Evolutionary conservation across 495 filamentous ascomycete genomes (phyloP).

Genomic region (Podospora anserina): DNA sequence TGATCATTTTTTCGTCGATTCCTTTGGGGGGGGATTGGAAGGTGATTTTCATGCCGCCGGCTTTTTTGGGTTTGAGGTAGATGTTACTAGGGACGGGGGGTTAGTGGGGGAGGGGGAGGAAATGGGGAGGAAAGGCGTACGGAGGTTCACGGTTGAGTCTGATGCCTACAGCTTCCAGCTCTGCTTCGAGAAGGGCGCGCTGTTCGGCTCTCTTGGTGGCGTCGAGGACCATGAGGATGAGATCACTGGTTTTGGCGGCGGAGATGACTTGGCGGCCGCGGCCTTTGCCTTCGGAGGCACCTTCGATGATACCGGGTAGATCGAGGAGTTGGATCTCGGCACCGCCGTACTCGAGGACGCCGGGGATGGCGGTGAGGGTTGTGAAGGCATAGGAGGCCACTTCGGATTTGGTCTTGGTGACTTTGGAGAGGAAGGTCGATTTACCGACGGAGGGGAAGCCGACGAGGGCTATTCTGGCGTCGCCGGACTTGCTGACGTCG

Average conservation of each 20-base stretch:
- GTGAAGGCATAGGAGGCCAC: conserved; percentile 98
- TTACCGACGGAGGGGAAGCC: conserved; percentile 99
- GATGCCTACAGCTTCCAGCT: conserved; percentile 96
- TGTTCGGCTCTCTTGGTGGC: conserved; percentile 97
- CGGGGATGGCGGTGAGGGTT: conserved; percentile 94
- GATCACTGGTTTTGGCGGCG: conserved; percentile 97
- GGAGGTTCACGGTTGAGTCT: conserved; percentile 88
- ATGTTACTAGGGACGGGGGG: conserved; percentile 65
- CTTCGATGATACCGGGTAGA: conserved; percentile 98
- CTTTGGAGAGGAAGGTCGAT: conserved; percentile 97
- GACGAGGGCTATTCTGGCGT: conserved; percentile 95
- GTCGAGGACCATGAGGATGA: conserved; percentile 96
- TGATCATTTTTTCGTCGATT: conserved; percentile 95
- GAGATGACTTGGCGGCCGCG: conserved; percentile 96
- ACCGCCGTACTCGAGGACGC: conserved; percentile 96
- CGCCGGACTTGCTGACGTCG: conserved; percentile 95
- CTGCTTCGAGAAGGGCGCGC: conserved; percentile 80
- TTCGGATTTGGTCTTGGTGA: conserved; percentile 97
- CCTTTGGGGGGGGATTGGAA: conserved; percentile 86
- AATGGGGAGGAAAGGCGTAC: conserved; percentile 47
- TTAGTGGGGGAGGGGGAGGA: neutral
- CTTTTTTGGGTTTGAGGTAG: conserved; percentile 96
- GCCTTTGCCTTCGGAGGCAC: conserved; percentile 93
- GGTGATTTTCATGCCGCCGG: conserved; percentile 97
- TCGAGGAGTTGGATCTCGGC: conserved; percentile 98